These are phyloP conservation scores for Acanthamoeba divionensis DNA, from an alignment of 208 protist species.

Conservation along the genomic window DNA sequence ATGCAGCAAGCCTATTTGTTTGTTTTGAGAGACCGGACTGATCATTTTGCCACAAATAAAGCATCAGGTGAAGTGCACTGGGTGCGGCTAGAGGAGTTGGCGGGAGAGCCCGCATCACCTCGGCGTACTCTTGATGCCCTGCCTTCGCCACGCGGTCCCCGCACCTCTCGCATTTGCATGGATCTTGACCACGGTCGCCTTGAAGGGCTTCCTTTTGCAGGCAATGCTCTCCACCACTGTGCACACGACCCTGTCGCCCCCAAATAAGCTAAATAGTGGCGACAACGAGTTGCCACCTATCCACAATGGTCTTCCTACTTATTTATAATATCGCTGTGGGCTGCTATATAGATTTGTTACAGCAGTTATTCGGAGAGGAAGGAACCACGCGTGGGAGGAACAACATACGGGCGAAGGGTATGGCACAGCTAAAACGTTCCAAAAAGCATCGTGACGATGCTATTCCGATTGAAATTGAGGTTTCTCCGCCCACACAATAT, in stretches of 20 bases:
- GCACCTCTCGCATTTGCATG: too few relatives aligned
- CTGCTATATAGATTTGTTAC: neutral
- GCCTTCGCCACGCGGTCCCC: too few relatives aligned
- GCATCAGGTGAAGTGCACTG: too few relatives aligned
- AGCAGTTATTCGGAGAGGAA: neutral
- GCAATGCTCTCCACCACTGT: neutral
- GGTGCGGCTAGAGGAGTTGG: too few relatives aligned
- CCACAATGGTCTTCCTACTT: neutral
- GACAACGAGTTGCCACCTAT: neutral
- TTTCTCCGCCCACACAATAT: too few relatives aligned
- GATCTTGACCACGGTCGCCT: neutral
- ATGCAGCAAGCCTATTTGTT: too few relatives aligned
- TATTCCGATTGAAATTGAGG: neutral
- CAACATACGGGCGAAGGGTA: neutral
- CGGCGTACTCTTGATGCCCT: too few relatives aligned
- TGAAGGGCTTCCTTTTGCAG: neutral
- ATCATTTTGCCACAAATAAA: too few relatives aligned
- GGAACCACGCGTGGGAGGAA: neutral
- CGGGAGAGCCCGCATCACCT: too few relatives aligned
- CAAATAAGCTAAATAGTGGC: too few relatives aligned
- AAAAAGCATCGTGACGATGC: neutral
- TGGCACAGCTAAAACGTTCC: neutral
- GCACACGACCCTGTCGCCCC: neutral
- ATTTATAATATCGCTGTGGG: neutral
- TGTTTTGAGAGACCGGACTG: too few relatives aligned